These are phyloP conservation scores for Mycosphaerelloides madeirae DNA, from an alignment of 2,329 filamentous ascomycete species.

Conservation along the genomic window DNA sequence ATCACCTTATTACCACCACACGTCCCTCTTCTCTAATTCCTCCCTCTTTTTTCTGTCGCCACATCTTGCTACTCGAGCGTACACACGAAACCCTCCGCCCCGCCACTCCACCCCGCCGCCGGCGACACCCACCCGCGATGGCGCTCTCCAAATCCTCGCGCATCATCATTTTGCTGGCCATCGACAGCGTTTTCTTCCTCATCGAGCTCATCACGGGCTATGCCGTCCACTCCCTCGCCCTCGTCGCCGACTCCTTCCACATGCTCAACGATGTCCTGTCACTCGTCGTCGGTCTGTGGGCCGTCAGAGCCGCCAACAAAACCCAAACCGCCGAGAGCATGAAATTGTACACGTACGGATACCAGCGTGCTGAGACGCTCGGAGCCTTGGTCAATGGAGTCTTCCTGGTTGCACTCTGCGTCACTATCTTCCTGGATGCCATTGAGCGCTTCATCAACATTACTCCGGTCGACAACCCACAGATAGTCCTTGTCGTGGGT, in stretches of 20 bases:
- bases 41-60: too few relatives aligned
- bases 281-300: constrained; percentile 87
- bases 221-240: constrained; percentile 80
- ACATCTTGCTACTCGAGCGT: too few relatives aligned
- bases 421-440: constrained; percentile 94
- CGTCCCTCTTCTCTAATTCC: neutral
- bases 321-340: constrained; percentile 45
- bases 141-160: constrained; percentile 86
- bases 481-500: constrained; percentile 84
- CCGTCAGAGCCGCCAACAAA: constrained; percentile 80
- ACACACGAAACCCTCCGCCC: too few relatives aligned
- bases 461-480: constrained; percentile 69
- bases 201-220: constrained; percentile 83
- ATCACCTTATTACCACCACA: too few relatives aligned
- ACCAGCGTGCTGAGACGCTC: constrained; percentile 94
- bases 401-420: constrained; percentile 90
- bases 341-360: constrained; percentile 93
- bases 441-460: constrained; percentile 88
- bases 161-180: constrained; percentile 86
- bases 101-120: neutral
- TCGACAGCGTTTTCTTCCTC: constrained; percentile 85
- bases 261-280: constrained; percentile 99
- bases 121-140: constrained; percentile 48
- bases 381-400: constrained; percentile 96
- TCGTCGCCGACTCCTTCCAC: constrained; percentile 96